These are phyloP conservation scores for Alternaria gansuensis DNA, from an alignment of 2,329 filamentous ascomycete genomes.

Conservation along the genomic window DNA sequence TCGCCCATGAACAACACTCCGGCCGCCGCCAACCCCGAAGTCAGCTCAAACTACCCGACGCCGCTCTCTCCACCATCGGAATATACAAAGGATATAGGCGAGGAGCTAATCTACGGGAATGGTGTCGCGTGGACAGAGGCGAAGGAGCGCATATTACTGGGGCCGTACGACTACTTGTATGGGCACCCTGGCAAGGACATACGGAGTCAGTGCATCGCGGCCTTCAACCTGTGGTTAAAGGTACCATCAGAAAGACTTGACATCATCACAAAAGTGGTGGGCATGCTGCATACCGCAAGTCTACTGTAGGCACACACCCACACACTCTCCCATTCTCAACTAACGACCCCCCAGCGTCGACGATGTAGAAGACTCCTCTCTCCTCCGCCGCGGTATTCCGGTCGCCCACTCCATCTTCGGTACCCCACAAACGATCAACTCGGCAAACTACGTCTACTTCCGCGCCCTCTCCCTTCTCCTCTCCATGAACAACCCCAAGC, in stretches of 20 bases:
- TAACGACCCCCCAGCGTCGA: constrained; percentile 63
- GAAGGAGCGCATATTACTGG: constrained; percentile 80
- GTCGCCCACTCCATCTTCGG: constrained; percentile 88
- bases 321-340: not conserved
- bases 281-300: constrained; percentile 86
- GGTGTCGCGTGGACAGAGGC: constrained; percentile 69
- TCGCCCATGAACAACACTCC: constrained; percentile 13
- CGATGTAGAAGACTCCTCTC: constrained; percentile 84
- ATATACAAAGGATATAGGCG: constrained; percentile 41
- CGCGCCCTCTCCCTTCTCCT: constrained; percentile 77
- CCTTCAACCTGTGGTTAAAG: constrained; percentile 82
- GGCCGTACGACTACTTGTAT: constrained; percentile 82
- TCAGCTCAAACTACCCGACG: constrained; percentile 40
- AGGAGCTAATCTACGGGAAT: constrained; percentile 55
- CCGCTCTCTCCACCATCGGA: constrained; percentile 42
- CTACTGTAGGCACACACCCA: constrained; percentile 62
- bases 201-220: constrained; percentile 77
- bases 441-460: constrained; percentile 90
- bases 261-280: constrained; percentile 80
- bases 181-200: constrained; percentile 86
- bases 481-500: constrained; percentile 72
- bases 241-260: constrained; percentile 75
- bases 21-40: constrained; percentile 16
- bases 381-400: constrained; percentile 78
- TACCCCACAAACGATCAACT: constrained; percentile 87